Base-by-base conservation (phyloP, 371 early-diverging fungal genomes). In the Actinomortierella ambigua region DNA sequence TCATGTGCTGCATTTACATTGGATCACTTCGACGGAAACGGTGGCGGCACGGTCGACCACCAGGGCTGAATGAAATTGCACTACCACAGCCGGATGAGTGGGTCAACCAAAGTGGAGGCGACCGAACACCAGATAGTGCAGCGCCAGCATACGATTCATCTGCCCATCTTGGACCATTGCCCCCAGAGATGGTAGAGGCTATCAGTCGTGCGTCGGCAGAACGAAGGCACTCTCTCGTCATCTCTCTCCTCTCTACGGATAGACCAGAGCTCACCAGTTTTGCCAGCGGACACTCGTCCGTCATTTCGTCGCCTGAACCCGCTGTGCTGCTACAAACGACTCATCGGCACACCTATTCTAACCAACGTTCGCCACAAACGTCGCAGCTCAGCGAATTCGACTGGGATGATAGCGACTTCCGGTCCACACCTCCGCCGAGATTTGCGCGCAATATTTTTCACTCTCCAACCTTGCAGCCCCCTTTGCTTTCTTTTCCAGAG, bases 181-280 rank as follows among this genome's bases (percentile, higher is more conserved):
- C 65, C 9, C 65, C 71, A 1, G 71, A 65, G 48, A 53, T 65
- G 1, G 71, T 70, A 6, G 62, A 70, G n/a, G 71, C 65, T 14
- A 65, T 70, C 29, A 70, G 71, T 43, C 50, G 62, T 15, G 59
- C 50, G 13, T 70, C 71, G 3, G 43, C 50, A 0, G 71, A 70
- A 13, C 48, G 57, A n/a, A 42, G 71, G 40, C 71, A 70, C 2
- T 61, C 61, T 23, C 43, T 70, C 6, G 71, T 54, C 5, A 54
- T 61, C 7, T 70, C 71, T 0, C 57, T 70, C 23, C 44, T 70
- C 2, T 55, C 65, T 11, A 23, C 49, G 13, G 34, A 11, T 11
- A 4, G 34, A 11, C 34, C 34, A 6, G 34, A 34, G 34, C 34
- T 34, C 34, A 11, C 34, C 11, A 34, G 11, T 34, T 34, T 34